Evolutionary conservation across 345 rosid species (phyloP).

Genomic region (Citrus mangshanensis): DNA sequence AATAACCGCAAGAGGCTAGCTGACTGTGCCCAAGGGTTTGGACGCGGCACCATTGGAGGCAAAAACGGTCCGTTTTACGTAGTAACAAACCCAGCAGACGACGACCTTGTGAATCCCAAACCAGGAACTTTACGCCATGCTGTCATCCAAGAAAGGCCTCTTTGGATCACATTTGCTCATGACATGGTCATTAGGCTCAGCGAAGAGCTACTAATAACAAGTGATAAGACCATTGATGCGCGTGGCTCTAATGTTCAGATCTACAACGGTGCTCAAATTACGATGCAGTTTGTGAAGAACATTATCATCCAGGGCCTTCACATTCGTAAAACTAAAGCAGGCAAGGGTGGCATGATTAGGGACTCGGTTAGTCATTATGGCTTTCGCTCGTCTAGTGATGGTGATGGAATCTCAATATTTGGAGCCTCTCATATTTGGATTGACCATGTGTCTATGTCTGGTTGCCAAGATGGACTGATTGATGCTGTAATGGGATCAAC

Average conservation of each 20-base stretch:
- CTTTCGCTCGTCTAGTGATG: conserved; percentile 25
- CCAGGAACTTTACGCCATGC: conserved; percentile 27
- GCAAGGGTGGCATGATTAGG: conserved; percentile 27
- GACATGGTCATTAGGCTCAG: conserved; percentile 22
- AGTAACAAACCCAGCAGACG: conserved; percentile 17
- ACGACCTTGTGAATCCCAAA: conserved; percentile 23
- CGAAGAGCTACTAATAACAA: conserved; percentile 16
- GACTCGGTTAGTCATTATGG: conserved; percentile 25
- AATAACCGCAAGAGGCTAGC: conserved; percentile 28
- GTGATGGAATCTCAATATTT: conserved; percentile 42
- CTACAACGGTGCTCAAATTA: conserved; percentile 21
- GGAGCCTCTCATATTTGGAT: conserved; percentile 37
- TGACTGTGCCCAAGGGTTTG: conserved; percentile 25
- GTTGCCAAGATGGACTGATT: conserved; percentile 41
- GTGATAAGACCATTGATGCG: conserved; percentile 28
- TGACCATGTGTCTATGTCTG: conserved; percentile 40
- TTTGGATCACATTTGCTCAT: conserved; percentile 25
- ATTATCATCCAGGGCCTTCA: conserved; percentile 29
- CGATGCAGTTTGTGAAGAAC: conserved; percentile 17
- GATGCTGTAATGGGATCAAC: conserved; percentile 38
- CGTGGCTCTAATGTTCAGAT: conserved; percentile 25
- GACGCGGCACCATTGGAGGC: conserved; percentile 21
- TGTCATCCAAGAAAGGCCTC: conserved; percentile 25
- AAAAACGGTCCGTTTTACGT: conserved; percentile 12
- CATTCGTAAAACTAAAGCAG: conserved; percentile 9